These are phyloP conservation scores for Solanum sitiens DNA, from an alignment of 257 asterid genomes.

Conservation along the genomic window DNA sequence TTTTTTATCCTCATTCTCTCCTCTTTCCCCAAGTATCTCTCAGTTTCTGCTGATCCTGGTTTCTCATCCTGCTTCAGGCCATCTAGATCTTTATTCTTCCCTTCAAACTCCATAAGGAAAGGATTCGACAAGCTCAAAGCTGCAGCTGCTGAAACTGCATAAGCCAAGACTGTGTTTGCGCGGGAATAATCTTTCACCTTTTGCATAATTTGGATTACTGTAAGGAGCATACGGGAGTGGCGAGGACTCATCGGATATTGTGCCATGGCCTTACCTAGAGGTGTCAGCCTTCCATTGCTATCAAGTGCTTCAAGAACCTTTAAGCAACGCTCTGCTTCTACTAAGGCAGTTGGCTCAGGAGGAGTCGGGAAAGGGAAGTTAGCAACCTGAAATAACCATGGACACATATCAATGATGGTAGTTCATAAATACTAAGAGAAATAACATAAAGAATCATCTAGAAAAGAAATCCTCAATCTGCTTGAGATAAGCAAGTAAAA, in stretches of 20 bases:
- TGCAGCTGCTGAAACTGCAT: constrained; percentile 81
- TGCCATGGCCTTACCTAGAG: constrained; percentile 93
- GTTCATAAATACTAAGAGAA: background rate
- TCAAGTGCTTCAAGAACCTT: constrained; percentile 91
- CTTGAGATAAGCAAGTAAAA: background rate
- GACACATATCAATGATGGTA: background rate
- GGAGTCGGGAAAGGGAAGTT: constrained; percentile 96
- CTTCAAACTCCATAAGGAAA: constrained; percentile 35
- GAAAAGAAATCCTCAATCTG: background rate
- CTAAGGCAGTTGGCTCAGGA: constrained; percentile 59
- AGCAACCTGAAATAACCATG: constrained; percentile 44
- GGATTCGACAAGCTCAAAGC: constrained; percentile 85
- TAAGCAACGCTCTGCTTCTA: constrained; percentile 80
- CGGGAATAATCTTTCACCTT: constrained; percentile 23
- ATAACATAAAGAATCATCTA: background rate
- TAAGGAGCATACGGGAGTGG: constrained; percentile 96
- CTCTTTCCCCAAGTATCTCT: constrained; percentile 24
- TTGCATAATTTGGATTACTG: constrained; percentile 65
- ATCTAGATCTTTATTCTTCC: constrained; percentile 21
- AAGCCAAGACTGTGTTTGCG: constrained; percentile 65
- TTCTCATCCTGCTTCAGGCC: constrained; percentile 15
- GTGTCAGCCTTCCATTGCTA: constrained; percentile 55
- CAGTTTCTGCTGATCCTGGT: constrained; percentile 12
- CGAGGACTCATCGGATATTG: constrained; percentile 95
- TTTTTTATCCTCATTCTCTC: constrained; percentile 54